Base-by-base conservation (phyloP, 305 asterid species). In the Nicotiana rustica region DNA sequence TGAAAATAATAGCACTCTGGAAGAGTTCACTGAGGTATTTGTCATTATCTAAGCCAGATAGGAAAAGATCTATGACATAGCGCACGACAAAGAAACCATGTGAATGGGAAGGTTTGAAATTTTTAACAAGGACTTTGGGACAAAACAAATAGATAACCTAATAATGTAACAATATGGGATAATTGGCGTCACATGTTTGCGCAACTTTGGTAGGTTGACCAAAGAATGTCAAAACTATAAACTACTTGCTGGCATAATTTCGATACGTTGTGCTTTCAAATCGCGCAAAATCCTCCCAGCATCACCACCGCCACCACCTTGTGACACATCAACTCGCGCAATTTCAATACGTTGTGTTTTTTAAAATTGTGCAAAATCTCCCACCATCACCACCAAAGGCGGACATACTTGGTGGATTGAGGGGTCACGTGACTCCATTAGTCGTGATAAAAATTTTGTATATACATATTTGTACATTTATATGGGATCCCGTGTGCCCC, bases 61-160 rank as follows among this genome's bases (percentile, higher is more conserved):
- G 25, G 44, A 41, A 25, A 19, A 13, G n/a, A 25, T 25, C 29
- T 25, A 25, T 25, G 29, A 25, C 83, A 83, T 33, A 19, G 8
- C 19, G 14, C 70, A 56, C 25, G 80, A 67, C 79, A 81, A 81
- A 68, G 29, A 78, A 55, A 73, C 84, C 84, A 73, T 79, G 86
- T 85, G 60, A 65, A 7, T 70, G 71, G 85, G 75, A 66, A 77
- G 69, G 15, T 55, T n/a, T 36, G 67, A n/a, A 25, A 49, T 8
- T 55, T 36, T 36, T 82, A 19, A 67, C 6, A 64, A 33, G 67
- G 35, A 15, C 10, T 49, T 67, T 31, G 36, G 44, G 55, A 21
- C 9, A 36, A 68, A 52, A 33, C 31, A 55, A 31, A 67, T 68
- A 21, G 69, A 68, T 81, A 67, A 81, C 79, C 79, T 81, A 81